Evolutionary conservation across 2,329 filamentous ascomycete species (phyloP), one percentile per base, ranked within the genome.

Genomic region (Pseudogymnoascus sp.): DNA sequence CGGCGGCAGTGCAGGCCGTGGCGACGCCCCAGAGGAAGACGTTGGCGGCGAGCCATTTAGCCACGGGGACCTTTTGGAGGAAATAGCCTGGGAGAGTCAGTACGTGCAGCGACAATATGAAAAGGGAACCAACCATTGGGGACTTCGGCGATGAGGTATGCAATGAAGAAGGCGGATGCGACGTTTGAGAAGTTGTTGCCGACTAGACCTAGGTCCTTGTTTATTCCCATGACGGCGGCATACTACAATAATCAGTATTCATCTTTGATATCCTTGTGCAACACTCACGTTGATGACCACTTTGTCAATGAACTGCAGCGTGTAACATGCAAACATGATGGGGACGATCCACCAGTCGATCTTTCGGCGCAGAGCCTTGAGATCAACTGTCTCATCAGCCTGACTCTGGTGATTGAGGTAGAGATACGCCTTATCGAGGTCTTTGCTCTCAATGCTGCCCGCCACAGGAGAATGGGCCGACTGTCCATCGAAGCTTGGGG

Each of bases 261-360:
- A 13, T 56, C 10, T 21, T n/a, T 7, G 29, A 33, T 13, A 4
- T 10, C 50, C 2, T 33, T 6, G 11, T 13, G 2, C 10, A 37
- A 35, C 15, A 75, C 80, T 70, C 61, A 85, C 83, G 68, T 87
- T 87, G 50, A 87, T 78, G 29, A 84, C 79, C 65, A 86, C 82
- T 73, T 88, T 88, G 75, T 87, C 85, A 50, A 87, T 75, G 67
- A 86, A 86, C 68, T 87, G 83, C 74, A 86, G 78, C n/a, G 80
- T 81, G 69, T 87, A 87, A 69, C 80, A 83, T 50, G 78, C 73
- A 65, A 86, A 86, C 82, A 87, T 85, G 62, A 87, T 76, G 0
- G 84, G 84, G 35, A 87, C 77, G 62, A 87, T 83, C 59, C 77
- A 80, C 75, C 76, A 81, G 68, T 87, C 84, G 59, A 87, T 80